phyloP scores from a whole-genome alignment of 2,329 filamentous ascomycete genomes.

The Lecanicillium sp. region DNA sequence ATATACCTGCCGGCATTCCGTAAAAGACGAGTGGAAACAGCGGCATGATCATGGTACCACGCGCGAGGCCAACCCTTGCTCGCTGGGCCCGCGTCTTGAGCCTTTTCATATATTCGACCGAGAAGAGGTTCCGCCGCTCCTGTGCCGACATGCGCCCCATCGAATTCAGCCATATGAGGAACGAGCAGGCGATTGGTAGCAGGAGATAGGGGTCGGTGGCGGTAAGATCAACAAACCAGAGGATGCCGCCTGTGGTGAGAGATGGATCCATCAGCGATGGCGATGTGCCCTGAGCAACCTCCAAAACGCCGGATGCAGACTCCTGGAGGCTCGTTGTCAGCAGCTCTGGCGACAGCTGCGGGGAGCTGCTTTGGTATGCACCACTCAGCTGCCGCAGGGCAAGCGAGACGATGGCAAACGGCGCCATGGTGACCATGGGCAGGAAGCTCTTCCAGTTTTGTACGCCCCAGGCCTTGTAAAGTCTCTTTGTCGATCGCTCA shows the following conservation, averaged over 20 bases:
- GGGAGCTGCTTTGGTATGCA: constrained; percentile 22
- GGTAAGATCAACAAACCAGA: constrained; percentile 50
- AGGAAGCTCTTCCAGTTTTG: constrained; percentile 39
- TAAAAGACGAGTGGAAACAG: constrained; percentile 24
- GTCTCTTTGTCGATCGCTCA: constrained; percentile 21
- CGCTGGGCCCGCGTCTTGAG: constrained; percentile 15
- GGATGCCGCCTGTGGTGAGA: constrained; percentile 35
- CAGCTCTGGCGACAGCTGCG: constrained; percentile 17
- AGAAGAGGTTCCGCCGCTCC: constrained; percentile 19
- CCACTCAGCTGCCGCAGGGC: constrained; percentile 37
- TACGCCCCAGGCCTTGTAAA: constrained; percentile 31
- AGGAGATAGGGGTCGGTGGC: constrained; percentile 42
- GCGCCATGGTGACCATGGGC: constrained; percentile 32
- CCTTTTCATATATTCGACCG: constrained; percentile 11
- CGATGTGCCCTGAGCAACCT: not conserved
- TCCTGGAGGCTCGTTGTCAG: not conserved
- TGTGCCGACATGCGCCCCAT: constrained; percentile 22
- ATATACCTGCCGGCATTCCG: constrained; percentile 30
- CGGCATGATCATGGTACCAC: constrained; percentile 22
- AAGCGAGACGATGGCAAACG: constrained; percentile 45
- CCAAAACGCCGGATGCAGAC: not conserved
- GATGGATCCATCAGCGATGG: constrained; percentile 29
- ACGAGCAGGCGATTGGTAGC: constrained; percentile 33
- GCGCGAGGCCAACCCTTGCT: constrained; percentile 9
- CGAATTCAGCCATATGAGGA: constrained; percentile 18